phyloP scores from a whole-genome alignment of 352 stramenopile genomes.

The Pythium sp. region DNA sequence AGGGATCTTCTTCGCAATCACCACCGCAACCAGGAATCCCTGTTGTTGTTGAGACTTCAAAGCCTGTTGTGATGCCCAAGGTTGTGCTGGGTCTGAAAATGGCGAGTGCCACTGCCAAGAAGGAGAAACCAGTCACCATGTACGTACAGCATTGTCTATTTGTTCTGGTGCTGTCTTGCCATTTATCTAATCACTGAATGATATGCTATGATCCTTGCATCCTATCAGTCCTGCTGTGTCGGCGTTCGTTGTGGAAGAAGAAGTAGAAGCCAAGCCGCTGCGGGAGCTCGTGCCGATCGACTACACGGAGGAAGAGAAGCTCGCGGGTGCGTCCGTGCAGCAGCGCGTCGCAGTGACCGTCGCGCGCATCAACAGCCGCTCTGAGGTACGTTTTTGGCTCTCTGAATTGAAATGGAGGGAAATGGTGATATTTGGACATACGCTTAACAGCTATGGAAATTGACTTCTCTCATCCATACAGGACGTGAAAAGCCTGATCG shows the following conservation, averaged over 20 bases:
- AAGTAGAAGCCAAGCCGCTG: slow-evolving; percentile 34
- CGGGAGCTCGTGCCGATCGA: slow-evolving; percentile 47
- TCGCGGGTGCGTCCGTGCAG: slow-evolving; percentile 20
- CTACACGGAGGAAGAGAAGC: slow-evolving; percentile 46
- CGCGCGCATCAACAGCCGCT: slow-evolving; percentile 39
- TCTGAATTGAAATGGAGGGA: too few species aligned
- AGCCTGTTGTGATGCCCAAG: slow-evolving; percentile 26
- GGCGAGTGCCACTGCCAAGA: slow-evolving; percentile 25
- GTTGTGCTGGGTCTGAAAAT: slow-evolving; percentile 52
- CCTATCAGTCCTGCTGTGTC: slow-evolving; percentile 13
- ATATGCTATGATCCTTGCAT: neutral
- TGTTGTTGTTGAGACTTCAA: neutral
- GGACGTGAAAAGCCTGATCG: slow-evolving; percentile 43
- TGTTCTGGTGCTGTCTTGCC: neutral
- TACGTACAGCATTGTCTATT: slow-evolving; percentile 14
- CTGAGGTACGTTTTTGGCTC: slow-evolving; percentile 15
- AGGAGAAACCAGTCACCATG: slow-evolving; percentile 29
- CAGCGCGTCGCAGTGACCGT: slow-evolving; percentile 30
- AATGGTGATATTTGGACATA: too few species aligned
- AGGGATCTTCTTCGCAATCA: neutral
- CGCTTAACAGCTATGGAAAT: neutral
- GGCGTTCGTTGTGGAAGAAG: slow-evolving; percentile 40
- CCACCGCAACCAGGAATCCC: neutral
- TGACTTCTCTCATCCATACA: neutral
- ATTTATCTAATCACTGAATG: neutral